Evolutionary conservation across 345 rosid genomes (phyloP).

Genomic region (Pugionium cornutum): DNA sequence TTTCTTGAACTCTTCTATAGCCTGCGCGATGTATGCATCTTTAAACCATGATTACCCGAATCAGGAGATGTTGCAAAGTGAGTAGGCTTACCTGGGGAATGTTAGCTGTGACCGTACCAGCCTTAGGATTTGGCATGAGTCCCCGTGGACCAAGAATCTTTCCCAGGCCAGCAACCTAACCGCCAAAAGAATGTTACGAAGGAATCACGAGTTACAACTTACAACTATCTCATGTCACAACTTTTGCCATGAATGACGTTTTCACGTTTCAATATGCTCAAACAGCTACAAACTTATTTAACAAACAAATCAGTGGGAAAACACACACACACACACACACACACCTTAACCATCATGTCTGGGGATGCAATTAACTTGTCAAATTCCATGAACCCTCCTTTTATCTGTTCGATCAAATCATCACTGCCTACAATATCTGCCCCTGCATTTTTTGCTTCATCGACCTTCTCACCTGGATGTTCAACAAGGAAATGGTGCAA

Average conservation of each 20-base stretch:
- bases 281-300: neutral
- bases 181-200: slow-evolving; percentile 30
- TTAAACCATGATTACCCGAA: slow-evolving; percentile 12
- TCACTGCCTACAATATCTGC: slow-evolving; percentile 98
- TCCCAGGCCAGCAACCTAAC: slow-evolving; percentile 93
- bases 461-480: slow-evolving; percentile 84
- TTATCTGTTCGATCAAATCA: slow-evolving; percentile 88
- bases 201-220: neutral
- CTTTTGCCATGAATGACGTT: neutral
- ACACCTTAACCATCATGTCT: slow-evolving; percentile 99
- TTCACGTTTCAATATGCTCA: neutral
- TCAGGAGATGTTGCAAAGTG: slow-evolving; percentile 6
- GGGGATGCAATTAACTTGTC: slow-evolving; percentile 98
- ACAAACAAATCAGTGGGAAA: neutral
- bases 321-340: slow-evolving; percentile 4
- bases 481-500: slow-evolving; percentile 22
- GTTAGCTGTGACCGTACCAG: slow-evolving; percentile 87
- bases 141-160: slow-evolving; percentile 98
- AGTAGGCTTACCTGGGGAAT: slow-evolving; percentile 74
- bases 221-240: neutral
- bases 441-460: slow-evolving; percentile 97
- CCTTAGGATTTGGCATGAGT: slow-evolving; percentile 99
- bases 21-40: slow-evolving; percentile 51
- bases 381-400: slow-evolving; percentile 94
- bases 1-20: slow-evolving; percentile 91